Evolutionary conservation across 805 yeast species (phyloP).

Genomic region (Pichia phayaonensis): DNA sequence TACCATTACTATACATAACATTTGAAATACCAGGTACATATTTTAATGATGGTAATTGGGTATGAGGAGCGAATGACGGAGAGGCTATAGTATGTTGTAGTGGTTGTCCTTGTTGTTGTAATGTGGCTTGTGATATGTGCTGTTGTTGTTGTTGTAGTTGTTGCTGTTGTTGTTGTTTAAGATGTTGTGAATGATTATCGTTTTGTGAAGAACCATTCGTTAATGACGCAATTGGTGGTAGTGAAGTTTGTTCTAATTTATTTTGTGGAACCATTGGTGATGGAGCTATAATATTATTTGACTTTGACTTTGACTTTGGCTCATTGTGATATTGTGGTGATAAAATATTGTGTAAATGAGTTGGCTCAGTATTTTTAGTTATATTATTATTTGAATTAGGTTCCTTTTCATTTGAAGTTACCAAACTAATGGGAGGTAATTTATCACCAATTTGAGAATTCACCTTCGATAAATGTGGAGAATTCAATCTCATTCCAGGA

Average conservation of each 20-base stretch:
- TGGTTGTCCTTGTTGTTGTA: conserved; percentile 12
- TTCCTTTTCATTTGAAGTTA: conserved; percentile 7
- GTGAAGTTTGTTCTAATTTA: background rate
- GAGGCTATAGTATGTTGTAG: conserved; percentile 3
- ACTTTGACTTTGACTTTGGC: background rate
- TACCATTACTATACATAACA: conserved; percentile 4
- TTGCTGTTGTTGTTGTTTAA: conserved; percentile 5
- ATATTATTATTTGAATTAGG: conserved; percentile 1
- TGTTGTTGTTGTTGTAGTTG: conserved; percentile 11
- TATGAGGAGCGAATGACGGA: background rate
- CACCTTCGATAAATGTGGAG: conserved; percentile 5
- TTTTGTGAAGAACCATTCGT: background rate
- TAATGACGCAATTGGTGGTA: background rate
- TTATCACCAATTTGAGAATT: conserved; percentile 9
- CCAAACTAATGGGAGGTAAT: conserved; percentile 22
- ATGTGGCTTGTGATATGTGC: conserved; percentile 5
- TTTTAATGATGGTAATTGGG: conserved; percentile 9
- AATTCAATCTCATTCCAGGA: conserved; percentile 28
- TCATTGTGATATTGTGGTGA: conserved; percentile 1
- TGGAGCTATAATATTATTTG: conserved; percentile 1
- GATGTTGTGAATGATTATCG: conserved; percentile 8
- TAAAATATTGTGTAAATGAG: conserved; percentile 11
- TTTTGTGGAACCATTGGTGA: background rate
- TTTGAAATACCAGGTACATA: conserved; percentile 9
- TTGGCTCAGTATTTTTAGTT: conserved; percentile 8